These are phyloP conservation scores for Pisolithus sp. DNA, from an alignment of 768 basidiomycete species.

Conservation along the genomic window DNA sequence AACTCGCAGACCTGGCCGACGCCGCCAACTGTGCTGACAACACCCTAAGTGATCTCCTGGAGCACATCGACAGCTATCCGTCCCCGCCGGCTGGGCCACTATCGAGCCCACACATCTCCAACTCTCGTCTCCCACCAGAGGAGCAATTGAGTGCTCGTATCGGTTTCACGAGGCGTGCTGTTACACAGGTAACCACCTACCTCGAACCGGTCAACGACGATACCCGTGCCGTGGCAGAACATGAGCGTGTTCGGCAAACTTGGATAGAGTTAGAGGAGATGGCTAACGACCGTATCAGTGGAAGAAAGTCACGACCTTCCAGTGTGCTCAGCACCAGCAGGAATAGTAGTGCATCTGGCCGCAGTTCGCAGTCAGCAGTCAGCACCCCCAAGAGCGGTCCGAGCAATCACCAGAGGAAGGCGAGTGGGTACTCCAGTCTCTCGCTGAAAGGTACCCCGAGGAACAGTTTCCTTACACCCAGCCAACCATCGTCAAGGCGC, in stretches of 20 bases:
- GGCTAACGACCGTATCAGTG: conserved; percentile 59
- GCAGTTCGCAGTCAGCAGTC: conserved; percentile 17
- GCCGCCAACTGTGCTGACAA: conserved; percentile 55
- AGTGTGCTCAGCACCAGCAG: conserved; percentile 64
- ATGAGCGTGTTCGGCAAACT: conserved; percentile 64
- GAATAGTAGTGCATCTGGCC: conserved; percentile 45
- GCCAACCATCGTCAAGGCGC: conserved; percentile 38
- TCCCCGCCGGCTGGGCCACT: conserved; percentile 45
- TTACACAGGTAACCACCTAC: conserved; percentile 41
- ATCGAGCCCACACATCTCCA: conserved; percentile 43
- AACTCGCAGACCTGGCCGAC: conserved; percentile 48
- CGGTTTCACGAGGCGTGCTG: conserved; percentile 49
- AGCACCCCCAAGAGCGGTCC: conserved; percentile 9
- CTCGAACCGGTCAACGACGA: conserved; percentile 48
- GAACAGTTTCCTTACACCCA: conserved; percentile 42
- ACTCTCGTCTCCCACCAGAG: conserved; percentile 44
- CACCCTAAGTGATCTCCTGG: conserved; percentile 77
- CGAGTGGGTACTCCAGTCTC: conserved; percentile 23
- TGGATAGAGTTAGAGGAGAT: conserved; percentile 81
- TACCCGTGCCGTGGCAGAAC: conserved; percentile 52
- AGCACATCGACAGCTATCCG: conserved; percentile 83
- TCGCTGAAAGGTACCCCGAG: conserved; percentile 28
- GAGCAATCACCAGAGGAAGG: conserved; percentile 19
- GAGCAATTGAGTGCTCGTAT: conserved; percentile 62
- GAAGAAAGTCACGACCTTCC: conserved; percentile 55